phyloP scores from a whole-genome alignment of 2,329 filamentous ascomycete genomes.

The Lasiodiplodia sp. region DNA sequence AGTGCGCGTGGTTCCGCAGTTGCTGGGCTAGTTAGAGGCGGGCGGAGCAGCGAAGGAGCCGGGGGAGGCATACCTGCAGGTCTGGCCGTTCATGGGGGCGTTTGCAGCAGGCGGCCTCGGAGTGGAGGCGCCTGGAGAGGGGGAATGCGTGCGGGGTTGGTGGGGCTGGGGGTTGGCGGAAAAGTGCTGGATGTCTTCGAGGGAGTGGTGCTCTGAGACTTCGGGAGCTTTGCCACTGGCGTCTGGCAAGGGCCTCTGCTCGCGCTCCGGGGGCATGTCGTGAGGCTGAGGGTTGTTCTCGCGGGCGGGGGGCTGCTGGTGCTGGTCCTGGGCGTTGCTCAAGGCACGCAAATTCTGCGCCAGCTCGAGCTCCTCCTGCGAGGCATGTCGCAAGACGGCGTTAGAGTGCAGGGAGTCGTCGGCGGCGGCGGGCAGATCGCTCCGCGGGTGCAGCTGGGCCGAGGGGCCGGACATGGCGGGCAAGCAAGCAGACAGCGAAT shows the following conservation, averaged over 20 bases:
- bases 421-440: conserved; percentile 7
- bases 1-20: conserved; percentile 92
- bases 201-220: conserved; percentile 47
- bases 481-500: not conserved
- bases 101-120: conserved; percentile 37
- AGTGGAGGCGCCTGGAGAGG: conserved; percentile 21
- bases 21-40: conserved; percentile 63
- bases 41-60: not conserved
- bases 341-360: conserved; percentile 55
- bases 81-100: conserved; percentile 64
- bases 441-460: conserved; percentile 5
- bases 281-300: conserved; percentile 33
- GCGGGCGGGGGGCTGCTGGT: conserved; percentile 31
- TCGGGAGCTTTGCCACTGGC: conserved; percentile 38
- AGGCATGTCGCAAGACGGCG: conserved; percentile 50
- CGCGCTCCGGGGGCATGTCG: not conserved
- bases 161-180: conserved; percentile 32
- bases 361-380: conserved; percentile 58
- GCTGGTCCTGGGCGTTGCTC: conserved; percentile 52
- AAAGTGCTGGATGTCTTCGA: conserved; percentile 48
- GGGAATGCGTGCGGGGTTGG: conserved; percentile 22
- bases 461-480: conserved; percentile 17
- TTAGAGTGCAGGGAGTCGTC: conserved; percentile 16
- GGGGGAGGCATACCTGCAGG: conserved; percentile 69
- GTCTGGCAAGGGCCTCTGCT: conserved; percentile 1